phyloP scores from a whole-genome alignment of 1,139 yeast genomes.

The Suhomyces chickasaworum region DNA sequence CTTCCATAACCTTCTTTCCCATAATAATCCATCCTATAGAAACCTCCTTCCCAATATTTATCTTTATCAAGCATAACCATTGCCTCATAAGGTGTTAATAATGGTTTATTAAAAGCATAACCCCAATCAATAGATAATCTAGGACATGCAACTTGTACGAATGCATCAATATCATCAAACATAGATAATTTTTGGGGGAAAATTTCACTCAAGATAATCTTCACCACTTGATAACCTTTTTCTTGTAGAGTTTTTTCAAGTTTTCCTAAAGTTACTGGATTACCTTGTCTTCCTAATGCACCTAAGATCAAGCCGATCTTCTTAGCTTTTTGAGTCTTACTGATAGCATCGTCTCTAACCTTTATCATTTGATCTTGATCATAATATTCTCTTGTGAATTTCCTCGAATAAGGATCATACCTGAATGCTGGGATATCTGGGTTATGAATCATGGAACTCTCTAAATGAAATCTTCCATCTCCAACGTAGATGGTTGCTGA shows the following conservation, averaged over 20 bases:
- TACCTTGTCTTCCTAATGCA: slow-evolving; percentile 97
- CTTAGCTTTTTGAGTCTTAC: slow-evolving; percentile 53
- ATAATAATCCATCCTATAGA: slow-evolving; percentile 96
- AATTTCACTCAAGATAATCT: slow-evolving; percentile 86
- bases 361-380: slow-evolving; percentile 80
- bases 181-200: slow-evolving; percentile 92
- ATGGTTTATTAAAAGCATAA: slow-evolving; percentile 89
- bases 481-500: slow-evolving; percentile 91
- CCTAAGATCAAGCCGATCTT: slow-evolving; percentile 88
- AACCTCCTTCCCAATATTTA: slow-evolving; percentile 60
- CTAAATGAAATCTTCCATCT: slow-evolving; percentile 95
- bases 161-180: slow-evolving; percentile 92
- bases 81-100: slow-evolving; percentile 94
- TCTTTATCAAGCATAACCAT: slow-evolving; percentile 85
- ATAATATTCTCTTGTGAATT: slow-evolving; percentile 85
- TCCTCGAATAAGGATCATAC: slow-evolving; percentile 92
- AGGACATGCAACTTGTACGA: slow-evolving; percentile 98
- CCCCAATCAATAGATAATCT: slow-evolving; percentile 98
- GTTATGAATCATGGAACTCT: slow-evolving; percentile 95
- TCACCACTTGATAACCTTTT: slow-evolving; percentile 69
- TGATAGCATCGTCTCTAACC: slow-evolving; percentile 75
- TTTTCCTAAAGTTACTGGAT: slow-evolving; percentile 68
- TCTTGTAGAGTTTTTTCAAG: slow-evolving; percentile 55
- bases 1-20: slow-evolving; percentile 91
- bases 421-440: slow-evolving; percentile 90